phyloP scores from a whole-genome alignment of 768 basidiomycete genomes.

The Ramaria rubella region DNA sequence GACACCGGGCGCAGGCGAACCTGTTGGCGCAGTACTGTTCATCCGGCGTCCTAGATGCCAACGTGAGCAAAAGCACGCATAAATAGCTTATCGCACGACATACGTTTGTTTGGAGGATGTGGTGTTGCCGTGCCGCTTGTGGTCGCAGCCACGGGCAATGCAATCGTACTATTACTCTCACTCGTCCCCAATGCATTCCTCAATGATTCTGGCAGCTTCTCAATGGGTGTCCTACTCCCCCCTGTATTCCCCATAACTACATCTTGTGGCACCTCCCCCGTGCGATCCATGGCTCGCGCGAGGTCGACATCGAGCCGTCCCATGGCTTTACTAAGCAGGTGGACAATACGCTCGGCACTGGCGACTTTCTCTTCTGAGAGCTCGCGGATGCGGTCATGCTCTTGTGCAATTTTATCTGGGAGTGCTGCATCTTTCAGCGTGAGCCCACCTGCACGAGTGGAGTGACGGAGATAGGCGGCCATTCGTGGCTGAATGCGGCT shows the following conservation, averaged over 20 bases:
- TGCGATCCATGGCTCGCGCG: slow-evolving; percentile 20
- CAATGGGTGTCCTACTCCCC: not conserved
- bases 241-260: slow-evolving; percentile 17
- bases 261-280: not conserved
- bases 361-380: slow-evolving; percentile 38
- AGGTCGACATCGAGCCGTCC: slow-evolving; percentile 43
- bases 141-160: not conserved
- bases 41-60: slow-evolving; percentile 9
- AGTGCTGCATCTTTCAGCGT: slow-evolving; percentile 29
- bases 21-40: slow-evolving; percentile 7
- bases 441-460: slow-evolving; percentile 22
- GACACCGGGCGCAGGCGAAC: slow-evolving; percentile 3
- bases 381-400: slow-evolving; percentile 29
- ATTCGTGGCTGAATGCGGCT: slow-evolving; percentile 40
- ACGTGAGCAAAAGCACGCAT: too few relatives aligned
- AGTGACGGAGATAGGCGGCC: slow-evolving; percentile 38
- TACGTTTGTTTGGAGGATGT: slow-evolving; percentile 1
- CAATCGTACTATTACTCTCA: not conserved
- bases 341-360: slow-evolving; percentile 34
- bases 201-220: slow-evolving; percentile 4
- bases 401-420: slow-evolving; percentile 28
- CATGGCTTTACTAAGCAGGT: slow-evolving; percentile 42
- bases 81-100: too few relatives aligned
- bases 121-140: not conserved
- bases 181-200: not conserved